Evolutionary conservation across 1,284 basidiomycete genomes (phyloP).

Genomic region (Kwoniella shivajii): DNA sequence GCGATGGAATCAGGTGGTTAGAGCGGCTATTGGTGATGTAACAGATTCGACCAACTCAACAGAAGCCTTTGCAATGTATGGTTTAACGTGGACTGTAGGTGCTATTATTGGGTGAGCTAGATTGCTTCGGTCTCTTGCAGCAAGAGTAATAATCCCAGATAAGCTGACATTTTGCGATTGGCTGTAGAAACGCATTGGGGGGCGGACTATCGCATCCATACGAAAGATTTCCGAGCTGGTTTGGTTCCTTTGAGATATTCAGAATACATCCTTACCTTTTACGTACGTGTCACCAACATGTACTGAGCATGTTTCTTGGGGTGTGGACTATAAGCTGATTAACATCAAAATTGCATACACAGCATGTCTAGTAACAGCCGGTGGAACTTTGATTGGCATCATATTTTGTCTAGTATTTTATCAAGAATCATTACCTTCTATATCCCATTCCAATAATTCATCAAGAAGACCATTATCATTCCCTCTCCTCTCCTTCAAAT

Average conservation of each 20-base stretch:
- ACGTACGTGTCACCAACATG: slow-evolving; percentile 32
- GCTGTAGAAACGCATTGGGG: slow-evolving; percentile 33
- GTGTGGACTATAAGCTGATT: too few species aligned
- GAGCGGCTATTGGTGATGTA: slow-evolving; percentile 51
- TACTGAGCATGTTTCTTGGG: neutral
- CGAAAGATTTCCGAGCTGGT: slow-evolving; percentile 54
- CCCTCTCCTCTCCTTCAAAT: slow-evolving; percentile 8
- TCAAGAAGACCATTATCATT: slow-evolving; percentile 2
- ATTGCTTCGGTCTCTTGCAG: neutral
- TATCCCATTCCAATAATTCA: neutral
- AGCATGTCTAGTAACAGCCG: slow-evolving; percentile 54
- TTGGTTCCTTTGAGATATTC: slow-evolving; percentile 49
- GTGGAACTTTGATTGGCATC: slow-evolving; percentile 53
- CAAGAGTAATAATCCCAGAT: neutral
- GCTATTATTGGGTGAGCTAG: slow-evolving; percentile 41
- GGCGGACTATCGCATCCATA: slow-evolving; percentile 54
- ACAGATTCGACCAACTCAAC: slow-evolving; percentile 52
- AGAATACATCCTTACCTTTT: slow-evolving; percentile 55
- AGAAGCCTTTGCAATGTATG: slow-evolving; percentile 53
- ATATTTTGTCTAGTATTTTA: slow-evolving; percentile 53
- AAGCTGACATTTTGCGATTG: slow-evolving; percentile 6
- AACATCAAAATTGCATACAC: neutral
- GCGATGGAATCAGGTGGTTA: slow-evolving; percentile 28
- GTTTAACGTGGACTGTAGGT: slow-evolving; percentile 51
- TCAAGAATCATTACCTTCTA: slow-evolving; percentile 35